Evolutionary conservation across 1,139 yeast species (phyloP).

Genomic region (Geotrichum fermentans): DNA sequence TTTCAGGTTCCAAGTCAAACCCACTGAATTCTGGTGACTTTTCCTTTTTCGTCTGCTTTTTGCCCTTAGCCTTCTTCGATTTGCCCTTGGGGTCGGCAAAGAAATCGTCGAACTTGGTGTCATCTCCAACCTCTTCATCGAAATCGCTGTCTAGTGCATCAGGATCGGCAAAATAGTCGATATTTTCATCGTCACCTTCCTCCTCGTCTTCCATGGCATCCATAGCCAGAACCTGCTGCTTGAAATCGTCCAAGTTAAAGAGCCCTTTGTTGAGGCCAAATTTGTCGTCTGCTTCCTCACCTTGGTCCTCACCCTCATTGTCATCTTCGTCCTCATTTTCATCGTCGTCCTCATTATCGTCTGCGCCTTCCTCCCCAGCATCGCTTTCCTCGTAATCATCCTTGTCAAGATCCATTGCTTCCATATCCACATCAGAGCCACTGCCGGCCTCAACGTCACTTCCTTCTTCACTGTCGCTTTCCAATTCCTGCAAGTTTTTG

Average conservation of each 20-base stretch:
- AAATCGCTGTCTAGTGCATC: slow-evolving; percentile 39
- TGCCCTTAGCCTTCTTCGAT: slow-evolving; percentile 16
- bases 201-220: slow-evolving; percentile 49
- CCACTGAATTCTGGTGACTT: slow-evolving; percentile 46
- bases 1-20: slow-evolving; percentile 60
- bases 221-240: slow-evolving; percentile 66
- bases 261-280: slow-evolving; percentile 79
- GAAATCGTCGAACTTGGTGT: slow-evolving; percentile 39
- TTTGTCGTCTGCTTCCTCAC: slow-evolving; percentile 30
- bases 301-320: slow-evolving; percentile 28
- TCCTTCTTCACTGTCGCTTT: slow-evolving; percentile 20
- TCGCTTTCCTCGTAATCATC: slow-evolving; percentile 27
- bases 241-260: slow-evolving; percentile 80
- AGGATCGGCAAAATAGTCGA: slow-evolving; percentile 43
- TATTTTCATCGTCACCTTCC: slow-evolving; percentile 63
- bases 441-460: slow-evolving; percentile 20
- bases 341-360: slow-evolving; percentile 21
- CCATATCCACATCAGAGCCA: slow-evolving; percentile 20
- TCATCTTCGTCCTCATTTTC: slow-evolving; percentile 33
- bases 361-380: slow-evolving; percentile 22
- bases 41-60: slow-evolving; percentile 17
- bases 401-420: slow-evolving; percentile 25
- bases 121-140: slow-evolving; percentile 32
- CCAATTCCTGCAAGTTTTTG: slow-evolving; percentile 2
- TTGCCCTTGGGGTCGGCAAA: slow-evolving; percentile 37